Base-by-base conservation (phyloP, 1,284 basidiomycete species). In the Schizophyllum amplum region DNA sequence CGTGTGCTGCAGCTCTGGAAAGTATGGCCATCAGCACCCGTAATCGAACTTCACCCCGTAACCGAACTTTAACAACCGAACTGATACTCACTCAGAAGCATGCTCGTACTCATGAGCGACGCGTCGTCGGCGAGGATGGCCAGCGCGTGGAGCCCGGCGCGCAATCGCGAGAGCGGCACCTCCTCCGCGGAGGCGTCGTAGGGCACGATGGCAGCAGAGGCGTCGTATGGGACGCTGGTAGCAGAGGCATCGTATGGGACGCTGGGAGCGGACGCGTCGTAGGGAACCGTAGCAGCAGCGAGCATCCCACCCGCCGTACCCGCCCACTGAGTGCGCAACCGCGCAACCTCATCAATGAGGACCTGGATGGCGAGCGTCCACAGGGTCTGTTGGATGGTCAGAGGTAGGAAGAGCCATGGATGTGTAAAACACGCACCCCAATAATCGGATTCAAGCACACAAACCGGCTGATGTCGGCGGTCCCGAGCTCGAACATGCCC, bases 331-430 rank as follows among this genome's bases (percentile, higher is more conserved):
- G 51, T n/a, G 24, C 59, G 62, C 1, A 62, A 26, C 17, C 54
- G 55, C 42, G 26, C n/a, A n/a, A 63, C 51, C 52, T 63, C 62
- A 9, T 56, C 59, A 5, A 56, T 42, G 55, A 63, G 57, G 5
- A 60, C 53, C n/a, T 47, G 25, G n/a, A 51, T 55, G 24, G 62
- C 62, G n/a, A 46, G 56, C 52, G 24, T 53, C 59, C 61, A 60
- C 7, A 63, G 48, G 1, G 59, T 61, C 59, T 62, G 25, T 24
- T 26, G 21, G 42, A 24, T 53, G 22, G 4, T 21, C 25, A 15
- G 1, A 27, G 24, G 5, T 33, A 23, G 22, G 7, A 26, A 42
- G 15, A 20, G 4, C 6, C 1, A 42, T 5, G 11, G 17, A 48
- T 21, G 52, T 48, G 51, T 51, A 48, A 25, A 13, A 48, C 7